phyloP scores from a whole-genome alignment of 352 stramenopile species.

The Phytophthora crassamura region DNA sequence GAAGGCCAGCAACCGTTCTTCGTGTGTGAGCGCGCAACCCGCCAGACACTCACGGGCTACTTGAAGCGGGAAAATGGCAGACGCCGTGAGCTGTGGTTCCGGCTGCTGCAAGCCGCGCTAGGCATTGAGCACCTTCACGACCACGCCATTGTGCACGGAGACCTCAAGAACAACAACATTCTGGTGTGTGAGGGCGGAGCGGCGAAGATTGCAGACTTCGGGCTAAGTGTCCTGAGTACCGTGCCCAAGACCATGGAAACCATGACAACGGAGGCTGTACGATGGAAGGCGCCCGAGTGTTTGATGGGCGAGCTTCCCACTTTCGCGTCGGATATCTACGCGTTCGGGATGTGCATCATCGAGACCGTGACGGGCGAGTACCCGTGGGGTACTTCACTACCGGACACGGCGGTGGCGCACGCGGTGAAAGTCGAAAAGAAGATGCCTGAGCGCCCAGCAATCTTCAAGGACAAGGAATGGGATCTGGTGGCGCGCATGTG shows the following conservation, averaged over 20 bases:
- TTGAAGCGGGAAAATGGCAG: constrained; percentile 26
- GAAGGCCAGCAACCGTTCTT: constrained; percentile 33
- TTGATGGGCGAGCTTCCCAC: constrained; percentile 19
- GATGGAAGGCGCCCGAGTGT: constrained; percentile 42
- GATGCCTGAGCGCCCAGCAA: constrained; percentile 17
- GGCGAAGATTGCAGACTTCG: constrained; percentile 42
- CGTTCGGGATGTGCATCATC: constrained; percentile 49
- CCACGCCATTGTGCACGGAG: constrained; percentile 40
- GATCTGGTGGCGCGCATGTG: constrained; percentile 37
- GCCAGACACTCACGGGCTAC: constrained; percentile 27
- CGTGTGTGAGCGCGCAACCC: constrained; percentile 38
- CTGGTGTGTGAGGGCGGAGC: constrained; percentile 33
- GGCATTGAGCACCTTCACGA: constrained; percentile 43
- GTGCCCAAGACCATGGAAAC: constrained; percentile 14
- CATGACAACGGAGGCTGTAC: constrained; percentile 20
- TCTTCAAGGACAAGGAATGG: constrained; percentile 37
- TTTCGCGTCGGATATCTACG: constrained; percentile 41
- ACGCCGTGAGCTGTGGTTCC: constrained; percentile 35
- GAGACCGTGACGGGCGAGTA: constrained; percentile 36
- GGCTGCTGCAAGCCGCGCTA: constrained; percentile 34
- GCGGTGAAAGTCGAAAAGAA: constrained; percentile 23
- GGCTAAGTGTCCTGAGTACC: constrained; percentile 32
- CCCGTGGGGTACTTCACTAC: constrained; percentile 30
- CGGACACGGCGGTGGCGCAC: constrained; percentile 15
- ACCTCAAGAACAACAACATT: constrained; percentile 44